Evolutionary conservation across 805 yeast species (phyloP).

Genomic region (Teunomyces cretensis): DNA sequence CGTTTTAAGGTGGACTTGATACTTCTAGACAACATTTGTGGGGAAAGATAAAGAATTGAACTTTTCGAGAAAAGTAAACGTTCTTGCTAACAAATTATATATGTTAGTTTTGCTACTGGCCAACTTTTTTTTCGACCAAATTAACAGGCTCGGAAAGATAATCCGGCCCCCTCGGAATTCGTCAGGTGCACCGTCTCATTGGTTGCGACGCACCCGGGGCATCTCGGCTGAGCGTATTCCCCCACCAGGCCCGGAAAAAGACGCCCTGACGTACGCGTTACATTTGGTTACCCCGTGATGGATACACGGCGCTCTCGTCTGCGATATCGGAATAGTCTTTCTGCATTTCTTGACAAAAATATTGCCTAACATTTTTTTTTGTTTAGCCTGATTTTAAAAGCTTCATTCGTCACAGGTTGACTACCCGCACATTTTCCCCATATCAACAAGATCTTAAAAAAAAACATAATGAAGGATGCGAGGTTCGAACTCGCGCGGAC

Average conservation of each 20-base stretch:
- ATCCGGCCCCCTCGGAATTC: constrained; percentile 4
- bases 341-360: too few relatives aligned
- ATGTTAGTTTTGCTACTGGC: constrained; percentile 1
- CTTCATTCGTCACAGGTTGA: too few relatives aligned
- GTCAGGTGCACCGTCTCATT: not conserved
- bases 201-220: constrained; percentile 4
- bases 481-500: constrained; percentile 57
- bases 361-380: too few relatives aligned
- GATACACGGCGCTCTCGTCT: not conserved
- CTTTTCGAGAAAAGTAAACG: not conserved
- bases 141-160: not conserved
- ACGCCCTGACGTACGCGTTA: not conserved
- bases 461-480: constrained; percentile 48
- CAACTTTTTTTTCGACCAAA: constrained; percentile 2
- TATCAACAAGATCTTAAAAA: not conserved
- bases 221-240: not conserved
- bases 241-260: not conserved
- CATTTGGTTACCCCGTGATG: not conserved
- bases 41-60: constrained; percentile 31
- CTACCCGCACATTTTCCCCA: too few relatives aligned
- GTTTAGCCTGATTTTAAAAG: too few relatives aligned
- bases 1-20: constrained; percentile 30
- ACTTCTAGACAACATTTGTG: constrained; percentile 35
- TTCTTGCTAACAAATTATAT: not conserved
- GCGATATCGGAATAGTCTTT: too few relatives aligned